Evolutionary conservation across 192 early-diverging fungal species (phyloP).

Genomic region (Neocallimastix lanati): DNA sequence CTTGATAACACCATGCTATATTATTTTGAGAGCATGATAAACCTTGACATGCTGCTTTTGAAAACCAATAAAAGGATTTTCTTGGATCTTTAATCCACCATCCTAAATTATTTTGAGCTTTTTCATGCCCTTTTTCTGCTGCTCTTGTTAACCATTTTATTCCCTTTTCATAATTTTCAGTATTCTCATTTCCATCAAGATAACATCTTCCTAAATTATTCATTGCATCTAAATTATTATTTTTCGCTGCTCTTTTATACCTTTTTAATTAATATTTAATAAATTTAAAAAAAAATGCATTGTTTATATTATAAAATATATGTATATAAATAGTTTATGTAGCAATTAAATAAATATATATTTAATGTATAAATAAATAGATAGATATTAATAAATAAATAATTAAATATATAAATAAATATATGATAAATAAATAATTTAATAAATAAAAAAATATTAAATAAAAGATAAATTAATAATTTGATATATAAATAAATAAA

Average conservation of each 20-base stretch:
- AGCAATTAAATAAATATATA: no score
- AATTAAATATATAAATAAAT: no score
- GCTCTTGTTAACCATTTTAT: conserved; percentile 48
- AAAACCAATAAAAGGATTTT: conserved; percentile 23
- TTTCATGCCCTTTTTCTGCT: conserved; percentile 39
- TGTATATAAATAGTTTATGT: no score
- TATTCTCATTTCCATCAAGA: conserved; percentile 51
- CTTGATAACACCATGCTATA: conserved; percentile 27
- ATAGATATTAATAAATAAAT: no score
- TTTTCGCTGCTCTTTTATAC: conserved; percentile 32
- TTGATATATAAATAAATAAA: no score
- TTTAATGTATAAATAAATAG: no score
- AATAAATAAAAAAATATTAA: no score
- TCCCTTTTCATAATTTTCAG: conserved; percentile 24
- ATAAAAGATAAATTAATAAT: no score
- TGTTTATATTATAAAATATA: no score
- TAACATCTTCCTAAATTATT: conserved; percentile 67
- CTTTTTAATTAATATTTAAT: neutral
- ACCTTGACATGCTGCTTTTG: conserved; percentile 20
- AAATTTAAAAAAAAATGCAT: no score
- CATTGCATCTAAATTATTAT: conserved; percentile 53
- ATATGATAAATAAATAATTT: no score
- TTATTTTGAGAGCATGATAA: conserved; percentile 32
- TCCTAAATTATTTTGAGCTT: conserved; percentile 53
- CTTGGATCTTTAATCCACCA: neutral